These are phyloP conservation scores for Toxicodendron radicans DNA, from an alignment of 345 rosid genomes.

Conservation along the genomic window DNA sequence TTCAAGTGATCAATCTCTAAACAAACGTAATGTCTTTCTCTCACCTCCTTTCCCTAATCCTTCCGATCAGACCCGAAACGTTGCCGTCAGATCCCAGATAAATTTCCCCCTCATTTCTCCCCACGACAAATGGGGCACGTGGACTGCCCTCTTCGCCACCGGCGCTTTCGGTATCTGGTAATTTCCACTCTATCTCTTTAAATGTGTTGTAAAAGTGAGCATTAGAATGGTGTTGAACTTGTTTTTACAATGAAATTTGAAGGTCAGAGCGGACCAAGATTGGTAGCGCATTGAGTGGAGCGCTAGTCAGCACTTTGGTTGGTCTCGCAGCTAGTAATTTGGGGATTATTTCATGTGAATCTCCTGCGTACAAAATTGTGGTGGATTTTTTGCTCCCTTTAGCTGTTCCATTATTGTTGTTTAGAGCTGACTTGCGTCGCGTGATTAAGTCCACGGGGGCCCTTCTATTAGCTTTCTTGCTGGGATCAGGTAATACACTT, in stretches of 20 bases:
- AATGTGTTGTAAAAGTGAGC: background rate
- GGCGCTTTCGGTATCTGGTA: conserved; percentile 91
- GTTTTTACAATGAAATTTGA: conserved; percentile 18
- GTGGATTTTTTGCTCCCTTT: conserved; percentile 74
- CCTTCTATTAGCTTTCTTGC: conserved; percentile 70
- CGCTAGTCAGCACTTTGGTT: conserved; percentile 77
- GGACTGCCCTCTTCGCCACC: conserved; percentile 78
- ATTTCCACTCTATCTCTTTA: background rate
- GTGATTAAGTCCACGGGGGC: conserved; percentile 75
- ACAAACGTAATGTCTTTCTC: conserved; percentile 28
- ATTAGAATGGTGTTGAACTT: background rate
- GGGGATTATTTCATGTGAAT: conserved; percentile 68
- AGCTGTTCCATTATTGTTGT: conserved; percentile 75
- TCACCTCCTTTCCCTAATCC: conserved; percentile 24
- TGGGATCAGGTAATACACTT: conserved; percentile 62
- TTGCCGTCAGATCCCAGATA: conserved; percentile 54
- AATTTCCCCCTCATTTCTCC: conserved; percentile 65
- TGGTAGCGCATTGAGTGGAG: conserved; percentile 82
- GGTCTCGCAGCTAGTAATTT: conserved; percentile 83
- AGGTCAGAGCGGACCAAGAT: conserved; percentile 92
- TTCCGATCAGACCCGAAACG: conserved; percentile 29
- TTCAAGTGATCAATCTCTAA: background rate
- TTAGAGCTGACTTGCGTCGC: conserved; percentile 74
- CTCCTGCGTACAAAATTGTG: conserved; percentile 62
- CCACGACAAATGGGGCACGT: conserved; percentile 76